These are phyloP conservation scores for Penicillium ochrochloron DNA, from an alignment of 495 filamentous ascomycete species.

Conservation along the genomic window DNA sequence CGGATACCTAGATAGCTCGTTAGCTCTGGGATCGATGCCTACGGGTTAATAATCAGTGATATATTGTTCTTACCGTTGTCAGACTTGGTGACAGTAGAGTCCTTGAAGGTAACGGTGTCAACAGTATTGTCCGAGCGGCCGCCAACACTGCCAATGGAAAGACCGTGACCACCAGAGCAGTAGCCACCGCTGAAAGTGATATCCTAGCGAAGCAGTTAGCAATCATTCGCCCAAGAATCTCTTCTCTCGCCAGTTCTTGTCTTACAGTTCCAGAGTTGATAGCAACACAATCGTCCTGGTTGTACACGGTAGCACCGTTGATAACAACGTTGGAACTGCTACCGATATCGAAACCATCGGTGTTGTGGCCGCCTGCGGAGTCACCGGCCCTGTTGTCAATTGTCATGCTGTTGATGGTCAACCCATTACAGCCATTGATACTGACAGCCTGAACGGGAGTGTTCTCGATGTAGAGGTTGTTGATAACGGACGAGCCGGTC, in stretches of 20 bases:
- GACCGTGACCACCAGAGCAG: conserved; percentile 61
- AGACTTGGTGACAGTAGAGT: conserved; percentile 52
- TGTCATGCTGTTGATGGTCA: conserved; percentile 57
- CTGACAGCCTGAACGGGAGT: conserved; percentile 67
- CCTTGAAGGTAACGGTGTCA: conserved; percentile 51
- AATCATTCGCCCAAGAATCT: background rate
- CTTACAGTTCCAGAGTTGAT: conserved; percentile 52
- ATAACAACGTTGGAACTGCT: conserved; percentile 55
- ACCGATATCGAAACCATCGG: conserved; percentile 70
- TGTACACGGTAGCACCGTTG: conserved; percentile 58
- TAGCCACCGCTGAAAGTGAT: conserved; percentile 53
- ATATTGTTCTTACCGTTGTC: conserved; percentile 41
- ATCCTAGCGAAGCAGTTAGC: conserved; percentile 30
- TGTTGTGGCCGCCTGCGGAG: conserved; percentile 59
- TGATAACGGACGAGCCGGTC: conserved; percentile 43
- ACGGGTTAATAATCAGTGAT: background rate
- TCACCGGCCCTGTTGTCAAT: conserved; percentile 66
- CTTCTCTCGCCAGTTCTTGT: background rate
- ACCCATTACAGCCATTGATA: conserved; percentile 52
- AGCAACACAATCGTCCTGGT: conserved; percentile 71
- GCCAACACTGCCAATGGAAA: conserved; percentile 66
- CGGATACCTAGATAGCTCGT: conserved; percentile 28
- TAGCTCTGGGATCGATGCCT: background rate
- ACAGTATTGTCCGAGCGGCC: conserved; percentile 62
- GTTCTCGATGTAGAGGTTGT: conserved; percentile 55